Evolutionary conservation across 345 rosid genomes (phyloP).

Genomic region (Noccaea bulbosa): DNA sequence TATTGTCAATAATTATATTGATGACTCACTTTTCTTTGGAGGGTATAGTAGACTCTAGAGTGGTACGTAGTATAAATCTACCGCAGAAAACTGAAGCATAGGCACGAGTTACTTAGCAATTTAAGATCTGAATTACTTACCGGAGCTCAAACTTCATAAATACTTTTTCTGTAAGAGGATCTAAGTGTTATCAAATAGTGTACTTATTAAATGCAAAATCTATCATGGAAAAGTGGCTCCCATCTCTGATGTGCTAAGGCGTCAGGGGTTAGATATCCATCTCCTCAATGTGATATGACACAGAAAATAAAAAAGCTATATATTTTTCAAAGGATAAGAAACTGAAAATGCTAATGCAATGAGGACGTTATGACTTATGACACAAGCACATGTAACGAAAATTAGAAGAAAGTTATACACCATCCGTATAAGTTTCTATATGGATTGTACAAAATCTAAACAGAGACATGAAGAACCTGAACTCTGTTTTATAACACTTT

Average conservation of each 20-base stretch:
- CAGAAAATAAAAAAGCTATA: too few species aligned
- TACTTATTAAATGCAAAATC: not conserved
- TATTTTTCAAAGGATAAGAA: not conserved
- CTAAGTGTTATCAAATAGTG: not conserved
- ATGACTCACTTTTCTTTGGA: not conserved
- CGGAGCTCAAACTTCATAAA: not conserved
- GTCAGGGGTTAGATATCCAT: too few species aligned
- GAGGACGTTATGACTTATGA: too few species aligned
- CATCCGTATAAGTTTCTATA: too few species aligned
- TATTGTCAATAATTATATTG: slow-evolving; percentile 19
- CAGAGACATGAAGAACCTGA: too few species aligned
- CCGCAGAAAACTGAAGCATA: not conserved
- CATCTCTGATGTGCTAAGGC: too few species aligned
- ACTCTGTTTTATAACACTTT: too few species aligned
- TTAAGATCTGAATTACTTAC: not conserved
- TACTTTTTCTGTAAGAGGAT: not conserved
- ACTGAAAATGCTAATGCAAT: not conserved
- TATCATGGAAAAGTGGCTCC: too few species aligned
- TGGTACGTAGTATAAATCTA: not conserved
- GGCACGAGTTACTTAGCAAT: not conserved
- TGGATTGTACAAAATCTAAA: too few species aligned
- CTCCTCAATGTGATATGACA: too few species aligned
- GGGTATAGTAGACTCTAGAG: not conserved
- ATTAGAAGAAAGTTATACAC: too few species aligned
- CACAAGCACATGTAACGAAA: too few species aligned